phyloP scores from a whole-genome alignment of 805 yeast species.

The Clavispora vitiphila region DNA sequence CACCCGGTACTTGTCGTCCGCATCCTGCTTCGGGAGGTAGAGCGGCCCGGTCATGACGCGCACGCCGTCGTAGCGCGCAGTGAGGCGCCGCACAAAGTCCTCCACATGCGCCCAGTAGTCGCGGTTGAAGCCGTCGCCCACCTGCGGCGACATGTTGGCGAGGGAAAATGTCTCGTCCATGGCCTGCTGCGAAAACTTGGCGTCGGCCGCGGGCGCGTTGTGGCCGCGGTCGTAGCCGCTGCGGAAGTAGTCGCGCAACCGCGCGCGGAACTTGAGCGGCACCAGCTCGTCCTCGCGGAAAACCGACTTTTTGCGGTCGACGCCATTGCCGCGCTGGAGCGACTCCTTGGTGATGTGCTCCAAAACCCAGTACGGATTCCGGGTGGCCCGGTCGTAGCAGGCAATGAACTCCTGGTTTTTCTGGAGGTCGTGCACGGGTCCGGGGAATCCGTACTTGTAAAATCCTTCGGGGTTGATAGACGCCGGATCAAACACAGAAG shows the following conservation, averaged over 20 bases:
- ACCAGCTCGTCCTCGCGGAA: conserved; percentile 84
- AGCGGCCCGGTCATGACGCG: conserved; percentile 92
- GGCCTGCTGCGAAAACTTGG: conserved; percentile 82
- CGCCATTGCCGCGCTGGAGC: conserved; percentile 44
- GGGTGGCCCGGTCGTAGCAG: conserved; percentile 76
- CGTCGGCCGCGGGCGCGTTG: conserved; percentile 97
- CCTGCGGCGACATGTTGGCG: conserved; percentile 94
- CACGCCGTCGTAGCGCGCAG: conserved; percentile 66
- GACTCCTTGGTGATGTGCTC: conserved; percentile 84
- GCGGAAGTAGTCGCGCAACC: conserved; percentile 81
- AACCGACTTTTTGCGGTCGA: conserved; percentile 73
- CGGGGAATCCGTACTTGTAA: conserved; percentile 92
- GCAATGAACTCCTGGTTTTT: conserved; percentile 73
- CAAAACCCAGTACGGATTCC: conserved; percentile 86
- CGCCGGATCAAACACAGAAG: conserved; percentile 25
- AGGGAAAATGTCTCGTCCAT: conserved; percentile 92
- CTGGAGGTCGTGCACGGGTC: conserved; percentile 84
- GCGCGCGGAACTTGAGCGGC: conserved; percentile 72
- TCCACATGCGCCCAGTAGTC: conserved; percentile 98
- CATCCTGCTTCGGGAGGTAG: conserved; percentile 72
- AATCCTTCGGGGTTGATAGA: conserved; percentile 69
- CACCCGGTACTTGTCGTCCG: conserved; percentile 83
- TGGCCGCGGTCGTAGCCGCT: conserved; percentile 97
- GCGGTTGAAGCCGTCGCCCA: conserved; percentile 95
- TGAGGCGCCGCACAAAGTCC: conserved; percentile 75